Conservation (phyloP, 805 yeast species). For the Vanderwaltozyma tropicalis region DNA sequence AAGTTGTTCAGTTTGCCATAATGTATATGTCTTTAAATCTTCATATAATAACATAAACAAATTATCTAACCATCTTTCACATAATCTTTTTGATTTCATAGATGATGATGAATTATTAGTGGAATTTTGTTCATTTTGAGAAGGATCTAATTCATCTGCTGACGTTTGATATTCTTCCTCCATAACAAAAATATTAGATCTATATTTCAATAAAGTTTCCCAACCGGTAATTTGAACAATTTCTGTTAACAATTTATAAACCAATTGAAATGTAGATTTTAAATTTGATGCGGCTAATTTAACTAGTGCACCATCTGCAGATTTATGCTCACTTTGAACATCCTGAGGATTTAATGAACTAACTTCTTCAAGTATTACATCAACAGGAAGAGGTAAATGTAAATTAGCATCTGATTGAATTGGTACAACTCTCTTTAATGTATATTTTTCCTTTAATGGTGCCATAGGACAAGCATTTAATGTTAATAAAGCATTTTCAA, state of each 20-base stretch:
- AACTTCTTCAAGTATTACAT: conserved; percentile 61
- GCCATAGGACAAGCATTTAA: conserved; percentile 74
- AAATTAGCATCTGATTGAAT: conserved; percentile 29
- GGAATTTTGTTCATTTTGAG: neutral
- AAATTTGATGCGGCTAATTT: conserved; percentile 63
- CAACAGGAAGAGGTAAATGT: conserved; percentile 69
- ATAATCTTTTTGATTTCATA: conserved; percentile 51
- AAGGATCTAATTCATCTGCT: conserved; percentile 8
- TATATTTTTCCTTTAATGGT: conserved; percentile 55
- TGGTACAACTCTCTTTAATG: conserved; percentile 49
- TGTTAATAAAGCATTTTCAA: conserved; percentile 61
- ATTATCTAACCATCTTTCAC: conserved; percentile 75
- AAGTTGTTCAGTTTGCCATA: conserved; percentile 87
- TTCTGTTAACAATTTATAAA: conserved; percentile 53
- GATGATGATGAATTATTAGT: conserved; percentile 17
- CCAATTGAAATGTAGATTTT: conserved; percentile 44
- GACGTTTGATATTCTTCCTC: conserved; percentile 42
- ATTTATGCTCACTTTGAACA: conserved; percentile 53
- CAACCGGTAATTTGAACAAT: conserved; percentile 62
- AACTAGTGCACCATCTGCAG: conserved; percentile 49
- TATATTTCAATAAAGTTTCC: conserved; percentile 50
- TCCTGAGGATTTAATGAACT: conserved; percentile 55
- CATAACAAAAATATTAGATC: conserved; percentile 61
- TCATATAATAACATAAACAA: conserved; percentile 61
- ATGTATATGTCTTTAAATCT: conserved; percentile 70